phyloP scores from a whole-genome alignment of 495 filamentous ascomycete genomes.

The Neurospora tetrasperma region DNA sequence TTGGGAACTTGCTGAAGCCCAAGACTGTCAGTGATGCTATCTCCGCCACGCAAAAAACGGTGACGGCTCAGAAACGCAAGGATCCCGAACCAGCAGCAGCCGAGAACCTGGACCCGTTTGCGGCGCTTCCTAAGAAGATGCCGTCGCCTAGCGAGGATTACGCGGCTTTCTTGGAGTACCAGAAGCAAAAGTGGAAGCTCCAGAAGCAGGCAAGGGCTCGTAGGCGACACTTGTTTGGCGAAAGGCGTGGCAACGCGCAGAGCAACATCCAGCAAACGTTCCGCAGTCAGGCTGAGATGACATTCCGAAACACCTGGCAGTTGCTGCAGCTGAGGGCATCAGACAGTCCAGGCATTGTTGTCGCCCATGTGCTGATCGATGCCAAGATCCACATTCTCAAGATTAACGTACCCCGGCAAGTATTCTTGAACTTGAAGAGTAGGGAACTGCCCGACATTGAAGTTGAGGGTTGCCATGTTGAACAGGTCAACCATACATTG shows the following conservation, averaged over 20 bases:
- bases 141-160: constrained; percentile 84
- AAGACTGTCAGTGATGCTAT: constrained; percentile 54
- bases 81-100: constrained; percentile 49
- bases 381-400: constrained; percentile 79
- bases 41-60: constrained; percentile 30
- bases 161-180: constrained; percentile 78
- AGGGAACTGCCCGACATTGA: constrained; percentile 81
- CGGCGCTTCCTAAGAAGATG: constrained; percentile 75
- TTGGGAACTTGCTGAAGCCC: constrained; percentile 58
- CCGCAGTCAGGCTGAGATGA: constrained; percentile 77
- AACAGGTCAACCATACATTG: constrained; percentile 84
- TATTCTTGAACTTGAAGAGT: constrained; percentile 85
- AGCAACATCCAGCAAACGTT: constrained; percentile 81
- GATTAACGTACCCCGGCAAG: constrained; percentile 75
- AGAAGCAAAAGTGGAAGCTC: constrained; percentile 98
- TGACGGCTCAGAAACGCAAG: constrained; percentile 68
- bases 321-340: constrained; percentile 77
- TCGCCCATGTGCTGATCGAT: constrained; percentile 87
- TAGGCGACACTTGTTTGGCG: constrained; percentile 85
- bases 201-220: constrained; percentile 86
- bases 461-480: constrained; percentile 74
- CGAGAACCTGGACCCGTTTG: constrained; percentile 65
- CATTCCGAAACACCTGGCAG: constrained; percentile 90
- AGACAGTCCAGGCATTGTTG: constrained; percentile 72
- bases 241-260: constrained; percentile 54